Base-by-base conservation (phyloP, 83 land plant genomes). In the Picea abies region DNA sequence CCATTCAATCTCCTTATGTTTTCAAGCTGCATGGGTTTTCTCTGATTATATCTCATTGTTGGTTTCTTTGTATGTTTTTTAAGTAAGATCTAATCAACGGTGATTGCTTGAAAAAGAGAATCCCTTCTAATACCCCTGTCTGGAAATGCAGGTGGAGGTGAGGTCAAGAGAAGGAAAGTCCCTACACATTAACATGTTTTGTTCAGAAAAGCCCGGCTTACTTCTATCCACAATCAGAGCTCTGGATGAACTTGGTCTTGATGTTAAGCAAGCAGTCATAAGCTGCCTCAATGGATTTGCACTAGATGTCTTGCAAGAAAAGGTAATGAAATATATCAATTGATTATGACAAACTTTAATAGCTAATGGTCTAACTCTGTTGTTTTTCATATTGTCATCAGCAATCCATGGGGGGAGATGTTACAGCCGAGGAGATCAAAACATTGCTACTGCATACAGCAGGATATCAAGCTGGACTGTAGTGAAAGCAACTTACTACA, bases 221-320 rank as follows among this genome's bases (percentile, higher is more conserved):
- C 67, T 85, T 32, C 81, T 85, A 16, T 84, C 85, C 49, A 85
- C 85, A 41, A 44, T 85, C 17, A 82, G 49, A n/a, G 86, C 87
- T 35, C 63, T 85, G 29, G 85, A 85, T 67, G 87, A 37, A 20
- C 85, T 85, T 60, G 87, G 87, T 19, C 67, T 85, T 60, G 87
- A 85, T 47, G 86, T 85, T n/a, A 80, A 85, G 20, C 80, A 85
- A 77, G 87, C 87, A 7, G 85, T 82, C 26, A 76, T 85, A 68
- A 85, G 84, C 29, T 84, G 83, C 44, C 66, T 80, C 76, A 84
- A 84, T 80, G 86, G 86, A n/a, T 84, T 84, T 71, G 60, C 73
- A 12, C 78, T 84, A 26, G 86, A 84, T 66, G 71, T 84, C 32
- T 84, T 80, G 2, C 19, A 66, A 6, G 86, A 79, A n/a, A 66